Base-by-base conservation (phyloP, 1,284 basidiomycete species). In the Trametes versicolor region DNA sequence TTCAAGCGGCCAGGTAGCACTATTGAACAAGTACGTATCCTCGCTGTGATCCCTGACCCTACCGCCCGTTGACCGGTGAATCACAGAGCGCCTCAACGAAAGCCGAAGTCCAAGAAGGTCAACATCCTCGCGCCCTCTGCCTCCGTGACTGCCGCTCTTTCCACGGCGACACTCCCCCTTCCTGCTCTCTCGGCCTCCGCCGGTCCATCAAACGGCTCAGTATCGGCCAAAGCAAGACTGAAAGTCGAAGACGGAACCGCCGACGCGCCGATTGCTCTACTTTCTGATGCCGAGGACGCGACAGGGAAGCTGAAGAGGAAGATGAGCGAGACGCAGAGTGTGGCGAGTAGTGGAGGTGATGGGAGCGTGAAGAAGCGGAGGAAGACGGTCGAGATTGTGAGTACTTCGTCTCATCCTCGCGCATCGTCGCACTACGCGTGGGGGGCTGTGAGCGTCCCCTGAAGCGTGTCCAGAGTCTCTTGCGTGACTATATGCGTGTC, bases 1-100 rank as follows among this genome's bases (percentile, higher is more conserved):
- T 23, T 93, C 92, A 15, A 86, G 86, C 29, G 95, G 95, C 0
- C 89, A 93, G 67, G 91, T 97, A 8, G 94, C 94, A 5, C 77
- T 97, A n/a, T 80, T 94, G 68, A 91, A 93, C 79, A 90, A 88
- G 85, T 85, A 69, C 62, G 84, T 74, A 15, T n/a, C 29, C 19
- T 17, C 51, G 17, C n/a, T 36, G 58, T 62, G 17, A 55, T 47
- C 1, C 53, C 3, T 27, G 53, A 37, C 13, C 17, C 25, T 3
- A 13, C 8, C 32, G 5, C 50, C 5, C 17, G 15, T 25, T 49
- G 3, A 49, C 25, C 13, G 19, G 2, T 4, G 7, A 1, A 23
- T 29, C 32, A 1, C 66, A 77, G 75, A 58, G 81, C 80, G 37
- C 79, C 86, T 0, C 90, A 88, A 21, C 54, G 54, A 80, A 92